Percentiles rank a stretch among this genome's conserved stretches.
Conservation (phyloP, 331 rosid genomes). For the Quercus phellos region DNA sequence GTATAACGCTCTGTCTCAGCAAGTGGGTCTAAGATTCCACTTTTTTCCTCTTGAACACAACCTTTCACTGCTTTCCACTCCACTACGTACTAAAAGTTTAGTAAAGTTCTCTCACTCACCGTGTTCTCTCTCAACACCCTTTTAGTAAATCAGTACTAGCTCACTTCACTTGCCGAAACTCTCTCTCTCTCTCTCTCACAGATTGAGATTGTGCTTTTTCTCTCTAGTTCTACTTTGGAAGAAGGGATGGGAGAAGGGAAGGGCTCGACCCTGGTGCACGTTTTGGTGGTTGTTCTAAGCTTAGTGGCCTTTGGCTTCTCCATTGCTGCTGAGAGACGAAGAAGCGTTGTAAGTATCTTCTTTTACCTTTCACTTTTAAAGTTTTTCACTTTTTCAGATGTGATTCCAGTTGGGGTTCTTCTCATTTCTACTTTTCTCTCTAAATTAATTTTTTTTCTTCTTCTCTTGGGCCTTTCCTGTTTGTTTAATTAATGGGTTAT, state of each 20-base stretch:
- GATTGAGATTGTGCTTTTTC: slow-evolving; percentile 5
- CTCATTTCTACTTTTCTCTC: not conserved
- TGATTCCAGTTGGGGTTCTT: not conserved
- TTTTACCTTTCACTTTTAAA: not conserved
- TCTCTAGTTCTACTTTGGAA: not conserved
- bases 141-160: not conserved
- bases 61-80: slow-evolving; percentile 12
- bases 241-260: slow-evolving; percentile 69
- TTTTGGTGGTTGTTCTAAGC: slow-evolving; percentile 60
- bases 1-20: not conserved
- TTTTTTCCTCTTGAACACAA: not conserved
- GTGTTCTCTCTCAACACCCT: not conserved
- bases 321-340: slow-evolving; percentile 90
- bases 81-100: not conserved
- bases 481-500: not conserved
- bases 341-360: slow-evolving; percentile 58
- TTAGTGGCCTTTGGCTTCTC: slow-evolving; percentile 90
- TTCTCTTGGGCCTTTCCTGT: not conserved
- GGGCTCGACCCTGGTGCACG: slow-evolving; percentile 76
- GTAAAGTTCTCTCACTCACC: not conserved
- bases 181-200: not conserved
- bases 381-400: not conserved
- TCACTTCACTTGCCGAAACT: not conserved
- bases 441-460: not conserved
- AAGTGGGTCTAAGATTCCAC: slow-evolving; percentile 15